These are phyloP conservation scores for Elsinoe fawcettii DNA, from an alignment of 2,329 filamentous ascomycete genomes.

Conservation along the genomic window DNA sequence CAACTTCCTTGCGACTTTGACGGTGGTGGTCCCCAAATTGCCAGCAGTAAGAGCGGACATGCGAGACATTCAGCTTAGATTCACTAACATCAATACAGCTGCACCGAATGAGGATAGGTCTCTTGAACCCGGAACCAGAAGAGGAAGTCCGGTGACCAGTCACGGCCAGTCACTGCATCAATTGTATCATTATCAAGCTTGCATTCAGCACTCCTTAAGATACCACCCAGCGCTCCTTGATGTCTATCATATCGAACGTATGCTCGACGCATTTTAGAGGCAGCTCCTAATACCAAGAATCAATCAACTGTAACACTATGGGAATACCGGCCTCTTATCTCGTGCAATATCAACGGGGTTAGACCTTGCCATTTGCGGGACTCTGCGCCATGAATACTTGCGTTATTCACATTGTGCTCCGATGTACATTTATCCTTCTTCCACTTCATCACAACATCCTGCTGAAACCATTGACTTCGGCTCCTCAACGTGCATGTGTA, in stretches of 20 bases:
- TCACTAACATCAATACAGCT: conserved; percentile 23
- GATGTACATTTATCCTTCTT: too few relatives aligned
- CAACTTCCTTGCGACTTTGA: conserved; percentile 88
- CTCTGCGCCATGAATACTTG: too few relatives aligned
- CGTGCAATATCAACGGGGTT: too few relatives aligned
- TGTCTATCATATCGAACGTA: neutral
- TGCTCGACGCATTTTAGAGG: neutral
- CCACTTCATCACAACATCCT: too few relatives aligned
- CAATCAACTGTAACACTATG: neutral
- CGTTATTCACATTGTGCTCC: too few relatives aligned
- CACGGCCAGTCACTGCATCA: neutral
- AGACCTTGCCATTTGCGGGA: too few relatives aligned
- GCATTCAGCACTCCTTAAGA: conserved; percentile 8
- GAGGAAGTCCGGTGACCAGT: conserved; percentile 19
- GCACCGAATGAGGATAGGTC: conserved; percentile 31
- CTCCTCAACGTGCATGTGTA: too few relatives aligned
- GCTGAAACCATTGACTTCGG: too few relatives aligned
- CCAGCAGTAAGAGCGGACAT: conserved; percentile 66
- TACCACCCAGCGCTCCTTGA: conserved; percentile 15
- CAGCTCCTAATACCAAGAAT: neutral
- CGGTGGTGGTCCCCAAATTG: conserved; percentile 90
- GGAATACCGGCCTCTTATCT: too few relatives aligned
- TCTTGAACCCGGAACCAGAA: conserved; percentile 29
- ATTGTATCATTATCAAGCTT: conserved; percentile 9
- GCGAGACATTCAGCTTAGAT: conserved; percentile 4